Evolutionary conservation across 2,329 filamentous ascomycete species (phyloP).

Genomic region (Ophiosphaerella korrae): DNA sequence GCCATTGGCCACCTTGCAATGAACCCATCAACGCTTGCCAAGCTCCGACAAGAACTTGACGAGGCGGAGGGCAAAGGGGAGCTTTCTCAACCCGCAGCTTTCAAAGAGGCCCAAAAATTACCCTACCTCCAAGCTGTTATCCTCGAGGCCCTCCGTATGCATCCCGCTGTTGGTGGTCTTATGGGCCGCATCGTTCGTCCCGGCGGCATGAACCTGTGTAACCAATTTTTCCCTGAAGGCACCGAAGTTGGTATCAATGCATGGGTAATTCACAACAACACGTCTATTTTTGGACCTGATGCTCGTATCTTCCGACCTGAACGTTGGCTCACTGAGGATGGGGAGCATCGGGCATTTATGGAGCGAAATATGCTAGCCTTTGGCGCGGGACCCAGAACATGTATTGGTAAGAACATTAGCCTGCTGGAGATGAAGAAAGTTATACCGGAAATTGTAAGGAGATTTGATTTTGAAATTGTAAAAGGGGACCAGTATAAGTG

Average conservation of each 20-base stretch:
- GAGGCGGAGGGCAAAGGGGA: constrained; percentile 6
- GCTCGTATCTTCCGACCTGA: constrained; percentile 50
- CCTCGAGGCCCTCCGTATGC: constrained; percentile 50
- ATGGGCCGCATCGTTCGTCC: constrained; percentile 48
- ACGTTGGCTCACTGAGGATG: constrained; percentile 43
- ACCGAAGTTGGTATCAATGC: constrained; percentile 53
- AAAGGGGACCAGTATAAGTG: constrained; percentile 1
- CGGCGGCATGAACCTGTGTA: constrained; percentile 31
- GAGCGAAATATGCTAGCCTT: constrained; percentile 22
- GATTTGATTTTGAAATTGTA: constrained; percentile 20
- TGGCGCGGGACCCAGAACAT: constrained; percentile 23
- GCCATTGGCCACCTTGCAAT: constrained; percentile 54
- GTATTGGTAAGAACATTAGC: constrained; percentile 32
- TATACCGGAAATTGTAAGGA: constrained; percentile 23
- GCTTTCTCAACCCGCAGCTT: constrained; percentile 18
- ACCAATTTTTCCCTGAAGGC: constrained; percentile 49
- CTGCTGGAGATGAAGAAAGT: constrained; percentile 29
- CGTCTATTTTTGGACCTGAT: constrained; percentile 47
- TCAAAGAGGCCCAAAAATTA: constrained; percentile 44
- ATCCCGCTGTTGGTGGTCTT: constrained; percentile 50
- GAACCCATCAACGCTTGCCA: constrained; percentile 28
- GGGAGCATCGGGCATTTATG: constrained; percentile 8
- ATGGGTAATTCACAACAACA: constrained; percentile 52
- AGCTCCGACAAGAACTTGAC: constrained; percentile 27
- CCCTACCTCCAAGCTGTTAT: constrained; percentile 53